Percentiles rank a stretch among this genome's conserved stretches.
Conservation (phyloP, 805 yeast species). For the Saccharomyces cerevisiae region DNA sequence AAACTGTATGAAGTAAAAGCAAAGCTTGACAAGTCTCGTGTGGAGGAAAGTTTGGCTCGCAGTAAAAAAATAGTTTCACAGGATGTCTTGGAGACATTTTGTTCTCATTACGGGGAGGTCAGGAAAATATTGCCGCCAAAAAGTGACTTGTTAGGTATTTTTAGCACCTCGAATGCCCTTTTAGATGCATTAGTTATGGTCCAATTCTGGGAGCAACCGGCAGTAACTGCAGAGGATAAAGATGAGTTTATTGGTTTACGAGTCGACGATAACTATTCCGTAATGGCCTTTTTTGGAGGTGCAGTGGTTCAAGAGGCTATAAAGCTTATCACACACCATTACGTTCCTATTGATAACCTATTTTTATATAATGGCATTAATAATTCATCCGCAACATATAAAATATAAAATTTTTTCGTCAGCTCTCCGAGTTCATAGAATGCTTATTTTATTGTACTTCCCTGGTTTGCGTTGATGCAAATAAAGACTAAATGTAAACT, state of each 20-base stretch:
- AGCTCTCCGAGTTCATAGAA: too few species aligned
- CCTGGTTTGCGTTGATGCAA: background rate
- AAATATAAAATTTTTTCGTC: background rate
- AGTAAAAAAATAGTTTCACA: constrained; percentile 34
- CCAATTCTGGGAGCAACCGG: background rate
- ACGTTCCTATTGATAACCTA: constrained; percentile 65
- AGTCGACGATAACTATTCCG: background rate
- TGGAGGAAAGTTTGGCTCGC: background rate
- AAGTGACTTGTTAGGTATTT: background rate
- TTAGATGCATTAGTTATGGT: background rate
- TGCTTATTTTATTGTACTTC: too few species aligned
- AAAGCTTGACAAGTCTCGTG: background rate
- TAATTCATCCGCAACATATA: constrained; percentile 22
- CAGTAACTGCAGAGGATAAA: background rate
- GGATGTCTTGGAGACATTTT: constrained; percentile 41
- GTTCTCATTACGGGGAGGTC: constrained; percentile 52
- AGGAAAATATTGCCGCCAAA: constrained; percentile 2
- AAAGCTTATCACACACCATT: constrained; percentile 70
- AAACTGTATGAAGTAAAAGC: constrained; percentile 51
- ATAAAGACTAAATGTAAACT: background rate
- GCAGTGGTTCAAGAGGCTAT: constrained; percentile 77
- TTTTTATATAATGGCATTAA: constrained; percentile 65
- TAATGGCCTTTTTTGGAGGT: constrained; percentile 63
- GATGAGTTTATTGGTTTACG: background rate
- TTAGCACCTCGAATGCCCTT: background rate